These are phyloP conservation scores for Podospora pseudopauciseta DNA, from an alignment of 495 filamentous ascomycete species.

Conservation along the genomic window DNA sequence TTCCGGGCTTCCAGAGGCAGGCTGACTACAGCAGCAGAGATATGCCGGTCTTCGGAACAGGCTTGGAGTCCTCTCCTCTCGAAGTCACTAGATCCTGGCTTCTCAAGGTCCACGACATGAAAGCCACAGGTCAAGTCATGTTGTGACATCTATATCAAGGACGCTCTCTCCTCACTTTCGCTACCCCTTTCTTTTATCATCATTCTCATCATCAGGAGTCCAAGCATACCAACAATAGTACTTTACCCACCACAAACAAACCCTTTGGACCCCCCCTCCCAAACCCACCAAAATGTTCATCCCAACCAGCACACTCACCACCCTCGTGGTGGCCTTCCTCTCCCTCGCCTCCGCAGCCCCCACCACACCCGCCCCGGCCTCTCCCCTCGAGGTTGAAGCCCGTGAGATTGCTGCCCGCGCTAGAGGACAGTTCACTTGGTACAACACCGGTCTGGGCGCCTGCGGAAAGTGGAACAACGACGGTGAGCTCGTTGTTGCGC, in stretches of 20 bases:
- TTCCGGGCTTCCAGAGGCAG: neutral
- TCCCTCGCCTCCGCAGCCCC: neutral
- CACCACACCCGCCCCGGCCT: neutral
- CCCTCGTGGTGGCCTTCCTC: neutral
- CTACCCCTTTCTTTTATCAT: neutral
- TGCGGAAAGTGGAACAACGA: constrained; percentile 31
- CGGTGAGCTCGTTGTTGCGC: constrained; percentile 43
- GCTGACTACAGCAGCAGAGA: neutral
- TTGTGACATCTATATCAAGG: neutral
- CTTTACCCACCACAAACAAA: neutral
- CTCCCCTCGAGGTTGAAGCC: neutral
- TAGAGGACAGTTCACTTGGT: constrained; percentile 41
- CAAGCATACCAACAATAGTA: neutral
- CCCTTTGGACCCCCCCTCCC: neutral
- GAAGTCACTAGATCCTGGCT: neutral
- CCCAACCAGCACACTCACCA: neutral
- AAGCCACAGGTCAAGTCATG: neutral
- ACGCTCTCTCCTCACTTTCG: neutral
- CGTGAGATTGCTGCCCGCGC: neutral
- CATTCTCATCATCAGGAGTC: neutral
- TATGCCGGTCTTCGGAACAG: neutral
- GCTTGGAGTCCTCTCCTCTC: neutral
- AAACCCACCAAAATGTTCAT: constrained; percentile 7
- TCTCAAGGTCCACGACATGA: neutral
- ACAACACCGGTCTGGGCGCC: constrained; percentile 51